A percentile compares a stretch with the other conserved stretches of the same genome.
Conservation (phyloP, 331 rosid genomes). For the Acacia concinna region DNA sequence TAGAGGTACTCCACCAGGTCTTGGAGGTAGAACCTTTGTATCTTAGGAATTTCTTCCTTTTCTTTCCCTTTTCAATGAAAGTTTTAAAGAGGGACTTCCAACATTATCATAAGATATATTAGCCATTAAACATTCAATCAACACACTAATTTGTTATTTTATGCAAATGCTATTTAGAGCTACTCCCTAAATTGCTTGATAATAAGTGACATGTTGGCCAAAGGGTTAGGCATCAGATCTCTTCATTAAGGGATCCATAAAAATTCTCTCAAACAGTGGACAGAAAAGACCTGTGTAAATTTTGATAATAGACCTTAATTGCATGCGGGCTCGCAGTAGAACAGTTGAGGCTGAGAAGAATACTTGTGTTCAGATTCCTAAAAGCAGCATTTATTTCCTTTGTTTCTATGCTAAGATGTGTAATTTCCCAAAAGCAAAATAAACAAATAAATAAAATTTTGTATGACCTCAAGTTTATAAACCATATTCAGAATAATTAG, state of each 20-base stretch:
- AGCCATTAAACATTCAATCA: background rate
- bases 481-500: background rate
- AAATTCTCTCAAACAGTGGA: no score
- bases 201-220: no score
- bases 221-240: no score
- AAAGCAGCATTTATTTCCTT: background rate
- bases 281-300: no score
- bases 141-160: background rate
- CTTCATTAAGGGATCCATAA: no score
- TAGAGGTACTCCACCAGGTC: background rate
- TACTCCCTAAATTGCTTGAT: no score
- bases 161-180: no score
- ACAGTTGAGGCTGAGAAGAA: background rate
- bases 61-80: background rate
- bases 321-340: background rate
- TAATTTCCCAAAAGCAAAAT: background rate
- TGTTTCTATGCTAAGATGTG: background rate
- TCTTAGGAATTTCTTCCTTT: background rate
- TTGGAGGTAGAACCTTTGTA: background rate
- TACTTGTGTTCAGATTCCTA: background rate
- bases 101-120: background rate
- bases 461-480: background rate
- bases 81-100: background rate
- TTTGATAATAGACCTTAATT: no score
- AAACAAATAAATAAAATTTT: background rate